A percentile compares a stretch with the other conserved stretches of the same genome.
These are phyloP conservation scores for Fragaria vesca DNA, from an alignment of 306 rosid species.

Conservation along the genomic window DNA sequence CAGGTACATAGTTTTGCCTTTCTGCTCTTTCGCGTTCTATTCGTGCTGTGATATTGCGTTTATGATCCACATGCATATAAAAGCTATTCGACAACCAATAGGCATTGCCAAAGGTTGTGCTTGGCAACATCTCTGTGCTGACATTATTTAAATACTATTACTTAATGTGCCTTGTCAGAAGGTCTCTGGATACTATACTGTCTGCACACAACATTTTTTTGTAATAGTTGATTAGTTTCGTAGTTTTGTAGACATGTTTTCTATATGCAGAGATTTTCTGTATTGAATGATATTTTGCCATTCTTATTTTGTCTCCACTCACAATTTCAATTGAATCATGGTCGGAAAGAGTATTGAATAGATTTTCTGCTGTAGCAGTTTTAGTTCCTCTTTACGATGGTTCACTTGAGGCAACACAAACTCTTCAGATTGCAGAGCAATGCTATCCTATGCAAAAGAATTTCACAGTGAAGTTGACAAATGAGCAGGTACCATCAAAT, in stretches of 20 bases:
- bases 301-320: constrained; percentile 12
- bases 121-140: constrained; percentile 3
- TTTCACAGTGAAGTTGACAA: constrained; percentile 65
- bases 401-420: constrained; percentile 51
- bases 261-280: constrained; percentile 15
- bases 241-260: constrained; percentile 2
- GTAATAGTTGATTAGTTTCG: neutral
- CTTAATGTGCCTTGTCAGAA: neutral
- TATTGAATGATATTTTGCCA: neutral
- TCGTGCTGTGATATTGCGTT: neutral
- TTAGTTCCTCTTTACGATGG: constrained; percentile 28
- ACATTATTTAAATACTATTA: neutral
- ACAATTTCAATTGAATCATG: constrained; percentile 9
- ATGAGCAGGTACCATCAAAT: constrained; percentile 64
- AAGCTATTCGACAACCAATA: neutral
- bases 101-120: neutral
- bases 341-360: constrained; percentile 5
- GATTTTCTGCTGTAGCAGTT: constrained; percentile 24
- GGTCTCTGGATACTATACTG: constrained; percentile 18
- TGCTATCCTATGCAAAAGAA: constrained; percentile 85
- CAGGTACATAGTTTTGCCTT: constrained; percentile 33
- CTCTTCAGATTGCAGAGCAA: constrained; percentile 64
- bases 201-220: neutral
- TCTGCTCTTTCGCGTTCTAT: neutral
- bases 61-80: neutral